Evolutionary conservation across 1,284 basidiomycete genomes (phyloP).

Genomic region (Leccinum fallax): DNA sequence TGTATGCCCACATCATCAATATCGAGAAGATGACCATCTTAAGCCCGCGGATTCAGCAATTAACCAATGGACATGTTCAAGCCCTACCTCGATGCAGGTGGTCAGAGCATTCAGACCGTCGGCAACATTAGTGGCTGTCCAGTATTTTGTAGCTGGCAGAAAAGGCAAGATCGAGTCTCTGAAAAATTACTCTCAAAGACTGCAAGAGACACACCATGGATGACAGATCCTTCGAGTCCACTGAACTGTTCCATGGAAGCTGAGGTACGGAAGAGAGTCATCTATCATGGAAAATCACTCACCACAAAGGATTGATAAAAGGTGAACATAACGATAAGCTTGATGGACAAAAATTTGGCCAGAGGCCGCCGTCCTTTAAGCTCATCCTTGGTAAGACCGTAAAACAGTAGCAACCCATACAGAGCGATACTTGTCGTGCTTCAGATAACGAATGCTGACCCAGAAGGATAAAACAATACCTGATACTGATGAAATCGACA

Average conservation of each 20-base stretch:
- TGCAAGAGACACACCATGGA: slow-evolving; percentile 47
- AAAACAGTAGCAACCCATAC: slow-evolving; percentile 82
- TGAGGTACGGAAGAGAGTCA: neutral
- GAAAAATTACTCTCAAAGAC: neutral
- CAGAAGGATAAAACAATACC: slow-evolving; percentile 43
- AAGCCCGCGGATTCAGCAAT: slow-evolving; percentile 5
- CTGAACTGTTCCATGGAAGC: slow-evolving; percentile 47
- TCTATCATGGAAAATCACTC: slow-evolving; percentile 28
- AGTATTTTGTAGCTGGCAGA: slow-evolving; percentile 64
- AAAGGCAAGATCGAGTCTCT: slow-evolving; percentile 1
- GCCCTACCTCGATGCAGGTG: slow-evolving; percentile 76
- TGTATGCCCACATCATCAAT: slow-evolving; percentile 84
- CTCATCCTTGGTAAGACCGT: slow-evolving; percentile 78
- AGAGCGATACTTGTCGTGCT: slow-evolving; percentile 60
- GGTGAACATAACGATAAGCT: slow-evolving; percentile 85
- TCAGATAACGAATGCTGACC: slow-evolving; percentile 2
- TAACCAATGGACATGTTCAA: neutral
- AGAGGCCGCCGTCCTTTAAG: slow-evolving; percentile 75
- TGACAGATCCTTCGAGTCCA: slow-evolving; percentile 60
- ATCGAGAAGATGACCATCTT: slow-evolving; percentile 82
- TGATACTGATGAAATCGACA: slow-evolving; percentile 79
- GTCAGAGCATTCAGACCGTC: slow-evolving; percentile 82
- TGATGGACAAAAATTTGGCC: slow-evolving; percentile 82
- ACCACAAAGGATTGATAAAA: slow-evolving; percentile 80
- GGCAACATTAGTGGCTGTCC: slow-evolving; percentile 79